Conservation (phyloP, 352 stramenopile genomes). For the Phytophthora nicotianae region DNA sequence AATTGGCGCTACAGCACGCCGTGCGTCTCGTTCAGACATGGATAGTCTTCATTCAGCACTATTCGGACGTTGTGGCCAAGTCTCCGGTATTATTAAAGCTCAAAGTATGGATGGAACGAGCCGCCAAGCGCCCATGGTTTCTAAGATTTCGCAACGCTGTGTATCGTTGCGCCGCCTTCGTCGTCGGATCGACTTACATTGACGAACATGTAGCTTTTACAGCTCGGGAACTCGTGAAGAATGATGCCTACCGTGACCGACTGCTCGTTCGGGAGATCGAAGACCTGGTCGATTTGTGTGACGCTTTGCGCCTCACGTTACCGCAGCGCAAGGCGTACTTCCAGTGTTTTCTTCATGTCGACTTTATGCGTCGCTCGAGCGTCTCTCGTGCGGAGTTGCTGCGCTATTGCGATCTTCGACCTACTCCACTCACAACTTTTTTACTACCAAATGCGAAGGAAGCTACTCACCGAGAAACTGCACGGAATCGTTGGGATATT, state of each 20-base stretch:
- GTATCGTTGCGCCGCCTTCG: conserved; percentile 33
- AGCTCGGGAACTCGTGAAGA: conserved; percentile 50
- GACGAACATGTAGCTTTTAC: conserved; percentile 56
- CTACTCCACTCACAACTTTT: conserved; percentile 35
- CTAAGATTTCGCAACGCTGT: conserved; percentile 27
- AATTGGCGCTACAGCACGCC: conserved; percentile 2
- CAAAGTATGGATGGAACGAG: conserved; percentile 1
- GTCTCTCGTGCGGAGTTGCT: conserved; percentile 58
- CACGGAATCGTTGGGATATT: conserved; percentile 59
- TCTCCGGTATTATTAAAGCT: conserved; percentile 10
- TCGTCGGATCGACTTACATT: conserved; percentile 51
- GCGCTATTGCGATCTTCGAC: conserved; percentile 57
- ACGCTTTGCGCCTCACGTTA: conserved; percentile 56
- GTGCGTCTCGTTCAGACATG: conserved; percentile 6
- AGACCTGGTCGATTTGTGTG: conserved; percentile 59
- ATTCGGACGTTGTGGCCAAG: conserved; percentile 2
- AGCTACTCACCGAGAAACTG: conserved; percentile 44
- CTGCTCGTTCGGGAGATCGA: conserved; percentile 63
- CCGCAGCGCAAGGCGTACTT: conserved; percentile 66
- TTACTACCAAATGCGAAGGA: conserved; percentile 41
- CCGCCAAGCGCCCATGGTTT: conserved; percentile 26
- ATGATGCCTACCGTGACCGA: conserved; percentile 69
- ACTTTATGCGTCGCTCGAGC: conserved; percentile 58
- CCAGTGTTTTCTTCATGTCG: conserved; percentile 63
- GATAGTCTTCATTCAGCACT: conserved; percentile 3